These are phyloP conservation scores for Esteya vermicola DNA, from an alignment of 2,329 filamentous ascomycete species.

Conservation along the genomic window DNA sequence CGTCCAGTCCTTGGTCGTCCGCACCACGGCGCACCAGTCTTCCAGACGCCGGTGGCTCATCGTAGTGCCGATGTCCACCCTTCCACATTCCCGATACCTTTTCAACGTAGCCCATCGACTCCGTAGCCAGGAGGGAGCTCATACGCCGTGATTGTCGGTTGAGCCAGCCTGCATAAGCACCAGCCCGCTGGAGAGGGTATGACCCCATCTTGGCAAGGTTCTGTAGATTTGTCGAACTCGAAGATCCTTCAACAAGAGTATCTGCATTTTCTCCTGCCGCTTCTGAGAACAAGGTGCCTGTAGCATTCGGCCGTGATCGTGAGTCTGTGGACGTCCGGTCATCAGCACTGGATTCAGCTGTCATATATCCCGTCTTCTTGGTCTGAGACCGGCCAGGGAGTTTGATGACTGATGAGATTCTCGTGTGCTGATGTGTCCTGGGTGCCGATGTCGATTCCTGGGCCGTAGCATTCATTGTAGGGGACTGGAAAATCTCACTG, in stretches of 20 bases:
- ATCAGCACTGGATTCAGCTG: no score
- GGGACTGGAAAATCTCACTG: constrained; percentile 78
- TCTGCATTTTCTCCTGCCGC: no score
- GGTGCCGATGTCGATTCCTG: no score
- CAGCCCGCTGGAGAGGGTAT: constrained; percentile 72
- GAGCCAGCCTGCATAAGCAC: constrained; percentile 69
- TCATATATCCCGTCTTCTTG: no score
- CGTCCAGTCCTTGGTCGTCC: constrained; percentile 35
- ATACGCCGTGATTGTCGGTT: constrained; percentile 67
- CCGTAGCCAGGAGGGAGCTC: constrained; percentile 68
- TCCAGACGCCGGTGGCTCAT: constrained; percentile 36
- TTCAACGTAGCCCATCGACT: constrained; percentile 92
- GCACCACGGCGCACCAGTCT: constrained; percentile 21
- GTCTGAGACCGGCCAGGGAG: no score
- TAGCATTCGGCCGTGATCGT: constrained; percentile 12
- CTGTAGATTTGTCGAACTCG: constrained; percentile 30
- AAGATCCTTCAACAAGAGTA: no score
- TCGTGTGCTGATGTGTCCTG: no score
- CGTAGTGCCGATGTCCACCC: constrained; percentile 80
- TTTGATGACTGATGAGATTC: no score
- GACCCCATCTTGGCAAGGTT: constrained; percentile 47
- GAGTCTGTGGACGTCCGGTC: not conserved
- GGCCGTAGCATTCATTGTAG: no score
- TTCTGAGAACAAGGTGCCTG: not conserved
- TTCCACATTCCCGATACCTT: constrained; percentile 97